These are phyloP conservation scores for Fusarium hainanense DNA, from an alignment of 2,329 filamentous ascomycete genomes.

Conservation along the genomic window DNA sequence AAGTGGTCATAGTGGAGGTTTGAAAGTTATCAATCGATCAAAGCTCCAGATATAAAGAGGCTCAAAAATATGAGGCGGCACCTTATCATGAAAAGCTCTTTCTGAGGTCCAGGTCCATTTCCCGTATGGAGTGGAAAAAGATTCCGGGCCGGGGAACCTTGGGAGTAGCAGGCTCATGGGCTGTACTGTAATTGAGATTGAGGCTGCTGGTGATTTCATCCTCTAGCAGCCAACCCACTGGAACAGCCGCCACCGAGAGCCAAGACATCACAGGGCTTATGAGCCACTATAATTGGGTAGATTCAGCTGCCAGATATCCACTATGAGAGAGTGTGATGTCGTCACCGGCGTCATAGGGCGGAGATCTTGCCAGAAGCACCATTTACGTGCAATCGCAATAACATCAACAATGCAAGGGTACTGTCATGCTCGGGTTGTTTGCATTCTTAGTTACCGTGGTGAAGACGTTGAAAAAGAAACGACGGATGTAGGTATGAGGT, in stretches of 20 bases:
- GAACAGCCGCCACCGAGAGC: conserved; percentile 28
- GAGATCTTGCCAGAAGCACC: conserved; percentile 37
- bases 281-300: conserved; percentile 17
- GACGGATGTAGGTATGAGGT: conserved; percentile 20
- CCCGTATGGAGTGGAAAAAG: background rate
- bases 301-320: background rate
- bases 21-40: conserved; percentile 10
- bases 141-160: conserved; percentile 33
- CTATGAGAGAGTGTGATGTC: conserved; percentile 42
- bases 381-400: conserved; percentile 11
- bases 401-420: conserved; percentile 16
- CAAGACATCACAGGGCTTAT: conserved; percentile 17
- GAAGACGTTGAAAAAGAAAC: conserved; percentile 12
- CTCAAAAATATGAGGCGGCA: background rate
- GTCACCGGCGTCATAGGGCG: conserved; percentile 45
- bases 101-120: background rate
- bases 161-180: conserved; percentile 18
- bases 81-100: background rate
- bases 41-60: conserved; percentile 5
- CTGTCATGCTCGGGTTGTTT: conserved; percentile 9
- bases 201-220: conserved; percentile 31
- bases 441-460: background rate
- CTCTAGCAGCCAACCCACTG: conserved; percentile 34
- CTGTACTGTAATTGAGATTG: background rate
- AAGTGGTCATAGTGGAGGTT: conserved; percentile 16